These are phyloP conservation scores for Yamadazyma tumulicola DNA, from an alignment of 805 yeast species.

Conservation along the genomic window DNA sequence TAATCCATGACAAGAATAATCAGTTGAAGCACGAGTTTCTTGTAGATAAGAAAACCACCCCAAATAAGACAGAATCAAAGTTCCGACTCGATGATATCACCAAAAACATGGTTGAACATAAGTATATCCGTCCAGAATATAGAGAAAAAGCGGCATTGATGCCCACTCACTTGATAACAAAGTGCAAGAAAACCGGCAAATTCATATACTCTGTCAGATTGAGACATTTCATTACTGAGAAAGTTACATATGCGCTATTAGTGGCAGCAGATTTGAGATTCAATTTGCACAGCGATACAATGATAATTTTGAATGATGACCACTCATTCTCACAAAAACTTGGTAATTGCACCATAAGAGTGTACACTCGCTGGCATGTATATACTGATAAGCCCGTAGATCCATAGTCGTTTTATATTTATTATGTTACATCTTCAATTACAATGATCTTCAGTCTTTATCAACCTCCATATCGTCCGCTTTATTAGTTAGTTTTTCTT, in stretches of 20 bases:
- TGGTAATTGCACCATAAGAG: not conserved
- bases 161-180: constrained; percentile 10
- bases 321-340: constrained; percentile 6
- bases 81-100: not conserved
- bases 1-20: constrained; percentile 9
- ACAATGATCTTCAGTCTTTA: constrained; percentile 6
- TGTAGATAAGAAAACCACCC: not conserved
- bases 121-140: constrained; percentile 11
- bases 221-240: not conserved
- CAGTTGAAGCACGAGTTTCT: no score
- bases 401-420: no score
- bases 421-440: no score
- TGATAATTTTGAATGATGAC: constrained; percentile 8
- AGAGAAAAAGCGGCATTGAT: not conserved
- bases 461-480: constrained; percentile 13
- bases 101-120: not conserved
- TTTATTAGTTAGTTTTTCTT: no score
- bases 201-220: constrained; percentile 11
- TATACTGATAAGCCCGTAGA: constrained; percentile 12
- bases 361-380: constrained; percentile 13
- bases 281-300: constrained; percentile 1
- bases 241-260: constrained; percentile 3
- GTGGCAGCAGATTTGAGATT: constrained; percentile 10
- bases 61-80: not conserved
- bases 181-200: constrained; percentile 8